Base-by-base conservation (phyloP, 2,329 filamentous ascomycete genomes). In the Scedosporium aurantiacum region DNA sequence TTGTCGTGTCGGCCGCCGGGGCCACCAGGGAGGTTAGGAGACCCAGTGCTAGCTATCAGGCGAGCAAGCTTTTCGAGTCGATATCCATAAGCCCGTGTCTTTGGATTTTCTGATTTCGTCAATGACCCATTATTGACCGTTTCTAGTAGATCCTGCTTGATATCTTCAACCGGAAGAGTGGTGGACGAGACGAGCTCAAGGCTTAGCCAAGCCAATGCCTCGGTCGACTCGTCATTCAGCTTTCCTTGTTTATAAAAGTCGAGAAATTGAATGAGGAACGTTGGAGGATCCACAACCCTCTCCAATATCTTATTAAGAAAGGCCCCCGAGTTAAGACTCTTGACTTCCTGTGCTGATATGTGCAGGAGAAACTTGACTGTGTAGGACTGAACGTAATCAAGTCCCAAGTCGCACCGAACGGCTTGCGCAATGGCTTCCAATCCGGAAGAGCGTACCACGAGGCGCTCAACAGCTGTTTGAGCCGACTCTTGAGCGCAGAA, bases 1-100 rank as follows among this genome's bases (percentile, higher is more conserved):
- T 92, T 92, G 69, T 91, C 86, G 64, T 92, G 88, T 0, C 88
- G 79, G 0, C 87, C 87, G 0, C 88, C 88, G 0, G 86, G 59
- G 5, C 58, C 58, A 10, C 27, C 45, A 12, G 45, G 25, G 7
- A 21, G 16, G 12, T 45, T 27, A 2, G 58, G 18, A 21, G 12
- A 27, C 6, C 43, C 43, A 4, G 14, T 32, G 4, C 8, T 60
- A 5, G 16, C 45, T 2, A 60, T 16, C 5, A 60, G 43, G 8
- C 58, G 58, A 12, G 37, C 16, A 3, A 32, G 16, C 28, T 60
- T 60, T 25, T 60, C 58, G 16, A 60, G 41, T n/a, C 50, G 47
- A 40, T 60, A 60, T 18, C 25, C 58, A 25, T 60, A 60, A 5
- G 16, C 5, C 10, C 58, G 58, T 6, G 18, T 60, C 16, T 54